A percentile compares a stretch with the other conserved stretches of the same genome.
Evolutionary conservation across 1,284 basidiomycete species (phyloP).

Genomic region (Spongispora temasekensis): DNA sequence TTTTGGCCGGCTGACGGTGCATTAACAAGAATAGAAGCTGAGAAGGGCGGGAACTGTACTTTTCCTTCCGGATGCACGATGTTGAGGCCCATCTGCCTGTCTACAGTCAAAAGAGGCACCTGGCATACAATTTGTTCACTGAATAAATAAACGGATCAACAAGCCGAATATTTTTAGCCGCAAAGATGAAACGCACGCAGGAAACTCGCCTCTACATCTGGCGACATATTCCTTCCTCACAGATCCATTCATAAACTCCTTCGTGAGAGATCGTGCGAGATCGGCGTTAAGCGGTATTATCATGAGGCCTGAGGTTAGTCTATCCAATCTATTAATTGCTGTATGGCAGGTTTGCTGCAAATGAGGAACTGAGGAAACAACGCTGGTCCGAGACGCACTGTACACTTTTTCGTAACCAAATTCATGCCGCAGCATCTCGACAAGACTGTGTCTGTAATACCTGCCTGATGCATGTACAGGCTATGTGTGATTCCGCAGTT

Average conservation of each 20-base stretch:
- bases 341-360: slow-evolving; percentile 2
- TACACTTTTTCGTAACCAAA: slow-evolving; percentile 84
- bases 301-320: slow-evolving; percentile 96
- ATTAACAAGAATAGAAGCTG: not conserved
- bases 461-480: slow-evolving; percentile 89
- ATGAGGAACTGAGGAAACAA: slow-evolving; percentile 1
- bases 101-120: slow-evolving; percentile 88
- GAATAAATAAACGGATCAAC: slow-evolving; percentile 1
- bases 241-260: slow-evolving; percentile 80
- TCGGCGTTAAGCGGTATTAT: slow-evolving; percentile 82
- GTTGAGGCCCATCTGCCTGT: slow-evolving; percentile 94
- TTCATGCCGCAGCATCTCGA: slow-evolving; percentile 86
- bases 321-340: slow-evolving; percentile 95
- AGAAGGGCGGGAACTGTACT: slow-evolving; percentile 43
- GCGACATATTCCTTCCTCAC: slow-evolving; percentile 93
- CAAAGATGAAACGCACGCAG: slow-evolving; percentile 56
- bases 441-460: slow-evolving; percentile 85
- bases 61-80: slow-evolving; percentile 94
- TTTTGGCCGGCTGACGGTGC: slow-evolving; percentile 73
- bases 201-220: slow-evolving; percentile 81
- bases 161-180: not conserved
- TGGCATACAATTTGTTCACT: slow-evolving; percentile 84
- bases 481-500: too few relatives aligned
- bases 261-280: slow-evolving; percentile 72
- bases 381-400: slow-evolving; percentile 54